Base-by-base conservation (phyloP, 202 grass and related monocot species). In the Setaria italica region DNA sequence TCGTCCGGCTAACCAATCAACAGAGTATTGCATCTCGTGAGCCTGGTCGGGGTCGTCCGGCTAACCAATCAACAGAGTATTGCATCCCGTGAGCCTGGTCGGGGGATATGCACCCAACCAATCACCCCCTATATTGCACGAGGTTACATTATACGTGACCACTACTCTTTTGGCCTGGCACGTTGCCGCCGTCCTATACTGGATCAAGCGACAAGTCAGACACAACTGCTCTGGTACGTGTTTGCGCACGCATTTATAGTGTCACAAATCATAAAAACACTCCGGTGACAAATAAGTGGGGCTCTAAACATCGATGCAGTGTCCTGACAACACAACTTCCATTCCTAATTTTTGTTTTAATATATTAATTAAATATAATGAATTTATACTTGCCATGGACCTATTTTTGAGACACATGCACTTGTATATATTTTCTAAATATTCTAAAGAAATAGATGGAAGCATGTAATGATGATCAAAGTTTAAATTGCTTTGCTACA, bases 131-230 rank as follows among this genome's bases (percentile, higher is more conserved):
- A 76, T 76, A 59, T 20, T 76, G 72, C 35, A 45, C 17, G 3
- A 42, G 34, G 62, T 67, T 75, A 54, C 82, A 63, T 84, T 71
- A 84, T 6, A 42, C 60, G 4, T 56, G 71, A 84, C 20, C 82
- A 76, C 47, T 54, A 17, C 51, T 54, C 20, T 55, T 76, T 63
- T 39, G 48, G 30, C 33, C 15, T 55, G 46, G 58, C 47, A 84
- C 14, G 48, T 50, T 54, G 59, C 33, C 46, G 47, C 20, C 46
- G 55, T 54, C 58, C 58, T 53, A 16, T 29, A 10, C 32, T 35
- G 16, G 57, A 13, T 11, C 59, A 41, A 73, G 29, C 4, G 47
- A 51, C 29, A 37, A 74, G 2, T 3, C 12, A 63, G 1, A 17
- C 4, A 41, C 17, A 63, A 63, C 30, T 66, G 10, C 5, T 20